Evolutionary conservation across 2,329 filamentous ascomycete genomes (phyloP), one percentile per base, ranked within the genome.

Genomic region (Rasamsonia emersonii): DNA sequence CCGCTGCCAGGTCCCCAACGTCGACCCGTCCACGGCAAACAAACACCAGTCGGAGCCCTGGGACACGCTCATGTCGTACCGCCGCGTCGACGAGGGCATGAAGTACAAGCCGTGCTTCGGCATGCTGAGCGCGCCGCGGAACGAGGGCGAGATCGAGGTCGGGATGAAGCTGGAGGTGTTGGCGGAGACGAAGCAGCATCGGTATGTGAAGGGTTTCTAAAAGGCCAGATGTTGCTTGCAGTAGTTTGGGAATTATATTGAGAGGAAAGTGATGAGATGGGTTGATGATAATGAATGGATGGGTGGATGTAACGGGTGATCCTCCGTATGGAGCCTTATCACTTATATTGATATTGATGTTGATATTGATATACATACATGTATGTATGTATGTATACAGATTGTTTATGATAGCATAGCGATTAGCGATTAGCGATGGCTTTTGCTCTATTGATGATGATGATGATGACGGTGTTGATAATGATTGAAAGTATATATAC

Each of bases 71-170:
- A 71, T 77, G 64, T 70, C 69, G 45, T 79, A 75, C 51, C 58
- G 75, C 6, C 53, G 74, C 17, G 62, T 79, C 4, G 75, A 79
- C 47, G 58, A 68, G 43, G 75, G 75, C 0, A 65, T 73, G 16
- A 77, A 66, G 54, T 79, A 62, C 41, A 79, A 79, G 57, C 76
- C 76, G 24, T 78, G 75, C 43, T 79, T 79, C 60, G 76, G 76
- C 2, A 79, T 80, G 77, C 50, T 79, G 45, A 71, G 73, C 48
- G 71, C 72, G 32, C 75, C 77, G 10, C 61, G 68, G 38, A 62
- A 59, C 25, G 70, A 76, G 40, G 73, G 72, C 0, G 49, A 58
- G 28, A 47, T 80, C 7, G 61, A 63, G 35, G 68, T 79, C 8
- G 76, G 76, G 0, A 75, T 73, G 65, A 62, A 53, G 45, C 56